phyloP scores from a whole-genome alignment of 2,329 filamentous ascomycete species.

The Shiraia bambusicola region DNA sequence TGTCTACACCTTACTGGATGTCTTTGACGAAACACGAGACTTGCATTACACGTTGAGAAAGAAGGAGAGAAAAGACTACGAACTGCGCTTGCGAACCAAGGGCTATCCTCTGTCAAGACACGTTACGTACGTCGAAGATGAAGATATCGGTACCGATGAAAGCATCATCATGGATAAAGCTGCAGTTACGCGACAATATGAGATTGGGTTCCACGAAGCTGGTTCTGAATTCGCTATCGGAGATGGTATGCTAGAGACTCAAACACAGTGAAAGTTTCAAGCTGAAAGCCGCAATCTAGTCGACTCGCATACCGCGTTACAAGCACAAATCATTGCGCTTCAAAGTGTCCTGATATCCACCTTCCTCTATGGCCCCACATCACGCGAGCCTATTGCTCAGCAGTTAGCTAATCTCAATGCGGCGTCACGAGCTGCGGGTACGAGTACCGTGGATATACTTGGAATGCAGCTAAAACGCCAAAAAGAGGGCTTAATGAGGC shows the following conservation, averaged over 20 bases:
- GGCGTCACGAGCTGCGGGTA: constrained; percentile 34
- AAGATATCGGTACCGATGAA: constrained; percentile 26
- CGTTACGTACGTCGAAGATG: constrained; percentile 32
- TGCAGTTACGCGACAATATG: constrained; percentile 33
- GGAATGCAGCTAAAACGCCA: constrained; percentile 29
- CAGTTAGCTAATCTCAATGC: constrained; percentile 34
- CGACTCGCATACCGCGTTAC: constrained; percentile 33
- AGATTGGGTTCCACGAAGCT: constrained; percentile 31
- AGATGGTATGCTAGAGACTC: constrained; percentile 27
- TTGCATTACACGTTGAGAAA: constrained; percentile 31
- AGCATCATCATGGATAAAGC: constrained; percentile 36
- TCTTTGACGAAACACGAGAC: constrained; percentile 41
- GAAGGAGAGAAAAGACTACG: constrained; percentile 39
- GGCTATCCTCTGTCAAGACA: constrained; percentile 31
- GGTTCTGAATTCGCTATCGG: constrained; percentile 35
- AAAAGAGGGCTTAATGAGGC: constrained; percentile 15
- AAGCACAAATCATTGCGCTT: constrained; percentile 40
- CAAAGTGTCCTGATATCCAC: constrained; percentile 36
- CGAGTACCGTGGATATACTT: constrained; percentile 31
- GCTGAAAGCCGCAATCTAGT: constrained; percentile 22
- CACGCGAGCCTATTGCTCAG: constrained; percentile 33
- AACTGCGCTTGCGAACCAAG: constrained; percentile 28
- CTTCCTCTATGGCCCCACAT: constrained; percentile 41
- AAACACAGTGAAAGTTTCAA: background rate
- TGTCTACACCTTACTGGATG: constrained; percentile 34